Percentiles rank a stretch among this genome's conserved stretches.
These are phyloP conservation scores for Oryza brachyantha DNA, from an alignment of 176 grass and related monocot genomes.

Conservation along the genomic window DNA sequence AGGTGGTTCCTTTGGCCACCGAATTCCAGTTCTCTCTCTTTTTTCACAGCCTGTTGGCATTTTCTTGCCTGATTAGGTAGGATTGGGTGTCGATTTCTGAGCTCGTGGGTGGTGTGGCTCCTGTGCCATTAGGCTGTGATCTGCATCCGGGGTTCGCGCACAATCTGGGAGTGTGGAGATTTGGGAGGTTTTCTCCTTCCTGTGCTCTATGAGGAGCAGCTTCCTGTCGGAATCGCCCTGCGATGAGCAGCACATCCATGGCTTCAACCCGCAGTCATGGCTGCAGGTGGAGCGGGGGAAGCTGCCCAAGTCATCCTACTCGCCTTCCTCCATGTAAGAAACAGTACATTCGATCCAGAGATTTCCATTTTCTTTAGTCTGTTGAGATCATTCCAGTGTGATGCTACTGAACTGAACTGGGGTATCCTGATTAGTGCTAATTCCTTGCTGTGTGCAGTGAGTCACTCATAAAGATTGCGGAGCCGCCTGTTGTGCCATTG, in stretches of 20 bases:
- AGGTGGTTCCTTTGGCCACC: background rate
- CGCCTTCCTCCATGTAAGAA: slow-evolving; percentile 88
- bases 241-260: slow-evolving; percentile 72
- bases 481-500: slow-evolving; percentile 61
- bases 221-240: slow-evolving; percentile 72
- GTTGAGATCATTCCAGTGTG: background rate
- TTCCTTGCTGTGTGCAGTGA: slow-evolving; percentile 46
- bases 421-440: background rate
- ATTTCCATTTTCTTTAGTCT: background rate
- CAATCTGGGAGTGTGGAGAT: slow-evolving; percentile 80
- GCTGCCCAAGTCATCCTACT: slow-evolving; percentile 64
- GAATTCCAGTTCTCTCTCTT: slow-evolving; percentile 31
- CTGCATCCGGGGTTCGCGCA: slow-evolving; percentile 7
- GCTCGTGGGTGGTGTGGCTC: slow-evolving; percentile 3
- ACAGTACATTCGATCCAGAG: background rate
- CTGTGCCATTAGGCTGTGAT: slow-evolving; percentile 10
- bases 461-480: slow-evolving; percentile 85
- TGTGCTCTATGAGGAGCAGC: slow-evolving; percentile 95
- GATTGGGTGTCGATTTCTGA: slow-evolving; percentile 6
- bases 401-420: background rate
- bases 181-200: slow-evolving; percentile 73
- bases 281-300: slow-evolving; percentile 96
- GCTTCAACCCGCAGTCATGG: slow-evolving; percentile 82
- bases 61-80: slow-evolving; percentile 5
- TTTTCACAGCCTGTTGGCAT: background rate